A percentile compares a stretch with the other conserved stretches of the same genome.
phyloP scores from a whole-genome alignment of 768 basidiomycete genomes.

The Serendipita sp. region DNA sequence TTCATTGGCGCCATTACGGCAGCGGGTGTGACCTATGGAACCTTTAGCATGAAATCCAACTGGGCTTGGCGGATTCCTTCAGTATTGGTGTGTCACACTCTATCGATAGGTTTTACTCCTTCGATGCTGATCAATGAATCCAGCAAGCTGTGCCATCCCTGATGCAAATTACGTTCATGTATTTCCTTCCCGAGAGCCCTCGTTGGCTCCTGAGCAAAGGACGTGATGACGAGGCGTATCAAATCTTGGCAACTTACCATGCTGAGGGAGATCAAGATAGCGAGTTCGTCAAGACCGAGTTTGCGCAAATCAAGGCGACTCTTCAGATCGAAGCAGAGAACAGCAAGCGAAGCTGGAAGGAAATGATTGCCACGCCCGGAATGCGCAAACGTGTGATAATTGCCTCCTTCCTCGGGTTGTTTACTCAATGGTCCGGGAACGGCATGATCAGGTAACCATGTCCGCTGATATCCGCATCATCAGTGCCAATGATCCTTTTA shows the following conservation, averaged over 20 bases:
- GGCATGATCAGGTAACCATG: not conserved
- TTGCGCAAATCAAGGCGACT: slow-evolving; percentile 38
- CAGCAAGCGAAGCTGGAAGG: slow-evolving; percentile 31
- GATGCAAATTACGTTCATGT: slow-evolving; percentile 27
- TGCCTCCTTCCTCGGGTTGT: slow-evolving; percentile 23
- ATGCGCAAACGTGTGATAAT: slow-evolving; percentile 39
- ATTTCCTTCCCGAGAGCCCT: slow-evolving; percentile 46
- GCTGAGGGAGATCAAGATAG: slow-evolving; percentile 34
- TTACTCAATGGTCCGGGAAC: slow-evolving; percentile 6
- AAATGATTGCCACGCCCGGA: slow-evolving; percentile 31
- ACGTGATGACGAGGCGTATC: slow-evolving; percentile 32
- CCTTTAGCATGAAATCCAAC: slow-evolving; percentile 17
- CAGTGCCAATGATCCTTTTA: slow-evolving; percentile 13
- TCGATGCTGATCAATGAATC: not conserved
- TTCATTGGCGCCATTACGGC: slow-evolving; percentile 10
- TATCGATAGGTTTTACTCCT: not conserved
- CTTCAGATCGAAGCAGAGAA: slow-evolving; percentile 37
- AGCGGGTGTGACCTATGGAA: slow-evolving; percentile 17
- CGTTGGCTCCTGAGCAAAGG: slow-evolving; percentile 45
- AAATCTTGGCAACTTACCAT: slow-evolving; percentile 40
- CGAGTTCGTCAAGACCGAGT: slow-evolving; percentile 44
- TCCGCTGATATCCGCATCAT: not conserved
- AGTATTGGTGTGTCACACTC: slow-evolving; percentile 21
- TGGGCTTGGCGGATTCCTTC: slow-evolving; percentile 63
- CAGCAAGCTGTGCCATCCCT: slow-evolving; percentile 35